Base-by-base conservation (phyloP, 2,329 filamentous ascomycete genomes). In the Gremmenia infestans region DNA sequence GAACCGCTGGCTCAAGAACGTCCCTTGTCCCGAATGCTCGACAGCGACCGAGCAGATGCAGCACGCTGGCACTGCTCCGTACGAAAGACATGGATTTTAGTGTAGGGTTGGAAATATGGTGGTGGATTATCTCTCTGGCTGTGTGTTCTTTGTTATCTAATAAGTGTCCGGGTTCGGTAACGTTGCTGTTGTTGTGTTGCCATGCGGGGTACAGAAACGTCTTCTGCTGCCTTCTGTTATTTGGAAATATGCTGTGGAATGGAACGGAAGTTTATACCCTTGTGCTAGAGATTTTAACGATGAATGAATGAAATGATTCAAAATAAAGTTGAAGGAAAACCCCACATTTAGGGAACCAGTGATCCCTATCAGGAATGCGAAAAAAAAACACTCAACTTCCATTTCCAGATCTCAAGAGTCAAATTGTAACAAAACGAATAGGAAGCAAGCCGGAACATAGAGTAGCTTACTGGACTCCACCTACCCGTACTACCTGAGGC, bases 1-100 rank as follows among this genome's bases (percentile, higher is more conserved):
- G 23, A 74, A 82, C 59, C 81, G 81, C 67, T 82, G 80, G 76
- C 75, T 77, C 32, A 82, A 85, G 65, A 72, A 70, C 4, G 74
- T 79, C 12, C 71, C 76, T 15, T 87, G 85, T 66, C 72, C 80
- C 53, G 61, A 70, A 23, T 85, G 81, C 35, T 50, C 64, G 8
- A 66, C 61, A 46, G 54, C 58, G 28, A 53, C 25, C 14, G 50
- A 52, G 22, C 22, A 47, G 25, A 25, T 22, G 40, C 49, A 51
- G 23, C 56, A 15, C 39, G 46, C 50, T 19, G 19, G 25, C 12
- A 8, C 49, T 49, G 52, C 17, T 14, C 35, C 37, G n/a, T 51
- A 46, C 28, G n/a, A 42, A 7, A n/a, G 39, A 42, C 15, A 32
- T 11, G 28, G 28, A 11, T 32, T 28, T 9, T 28, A 28, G 28